Evolutionary conservation across 1,139 yeast genomes (phyloP), one percentile per base, ranked within the genome.

Genomic region (Ogataea hybrid): DNA sequence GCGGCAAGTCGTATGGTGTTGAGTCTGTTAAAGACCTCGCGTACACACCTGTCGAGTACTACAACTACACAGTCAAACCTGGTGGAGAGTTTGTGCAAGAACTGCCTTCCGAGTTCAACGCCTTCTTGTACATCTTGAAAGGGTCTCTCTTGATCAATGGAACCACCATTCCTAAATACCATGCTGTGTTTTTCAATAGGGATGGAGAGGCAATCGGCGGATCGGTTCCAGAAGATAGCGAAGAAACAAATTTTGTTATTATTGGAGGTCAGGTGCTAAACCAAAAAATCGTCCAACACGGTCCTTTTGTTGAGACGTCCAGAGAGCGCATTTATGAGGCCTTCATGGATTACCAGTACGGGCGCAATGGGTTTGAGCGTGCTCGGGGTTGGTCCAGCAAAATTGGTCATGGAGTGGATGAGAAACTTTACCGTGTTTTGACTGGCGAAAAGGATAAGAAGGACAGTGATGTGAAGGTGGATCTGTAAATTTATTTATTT

Each of bases 261-360:
- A 69, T 88, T 48, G 95, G 90, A 27, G 97, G 96, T 39, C 68
- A 86, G 62, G 75, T 77, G 31, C 69, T 88, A 47, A 77, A 86
- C 54, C 97, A 89, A 66, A 77, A 79, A 14, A 74, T 84, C 41
- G 86, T 86, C 29, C 96, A 89, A 61, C 85, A 88, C 58, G 97
- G 97, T 10, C 96, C 96, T 15, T 88, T 87, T 61, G 95, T 84
- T 12, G 92, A 86, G 47, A 77, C 82, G 8, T 67, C 82, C 15
- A 69, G 70, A 45, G 80, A 75, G 39, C 76, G 77, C 53, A 81
- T 87, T 48, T 73, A 75, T 52, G 67, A 82, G 56, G 94, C 88
- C 0, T 80, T 84, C 57, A 57, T 67, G 61, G 92, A 84, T 60
- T 88, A 83, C 61, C 87, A 82, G 59, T 62, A 66, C 43, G 84